Evolutionary conservation across 2,329 filamentous ascomycete genomes (phyloP).

Genomic region (Colletotrichum cereale): DNA sequence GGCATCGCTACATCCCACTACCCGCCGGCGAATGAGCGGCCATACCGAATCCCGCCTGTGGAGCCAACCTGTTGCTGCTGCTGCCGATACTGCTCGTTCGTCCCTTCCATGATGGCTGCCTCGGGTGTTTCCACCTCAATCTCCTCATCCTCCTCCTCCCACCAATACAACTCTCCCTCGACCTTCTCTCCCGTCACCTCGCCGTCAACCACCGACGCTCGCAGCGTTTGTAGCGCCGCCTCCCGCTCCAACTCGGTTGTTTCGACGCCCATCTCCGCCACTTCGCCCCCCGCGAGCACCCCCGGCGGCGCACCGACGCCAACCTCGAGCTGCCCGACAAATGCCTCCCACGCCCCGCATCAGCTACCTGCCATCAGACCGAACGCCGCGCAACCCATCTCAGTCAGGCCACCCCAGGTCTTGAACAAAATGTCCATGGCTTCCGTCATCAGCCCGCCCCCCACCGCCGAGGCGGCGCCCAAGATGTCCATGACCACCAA

Average conservation of each 20-base stretch:
- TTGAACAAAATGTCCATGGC: conserved; percentile 62
- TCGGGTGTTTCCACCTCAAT: conserved; percentile 34
- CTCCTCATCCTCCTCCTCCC: conserved; percentile 25
- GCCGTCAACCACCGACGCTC: conserved; percentile 26
- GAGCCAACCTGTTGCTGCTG: conserved; percentile 21
- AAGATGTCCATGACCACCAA: conserved; percentile 78
- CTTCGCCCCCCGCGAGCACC: conserved; percentile 30
- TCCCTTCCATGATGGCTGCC: conserved; percentile 39
- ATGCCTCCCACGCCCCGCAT: conserved; percentile 37
- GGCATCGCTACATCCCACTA: neutral
- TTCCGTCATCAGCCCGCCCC: conserved; percentile 58
- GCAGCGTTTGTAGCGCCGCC: conserved; percentile 21
- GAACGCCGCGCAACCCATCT: conserved; percentile 46
- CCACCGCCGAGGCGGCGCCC: conserved; percentile 53
- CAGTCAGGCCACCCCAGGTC: conserved; percentile 45
- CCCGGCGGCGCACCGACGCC: conserved; percentile 30
- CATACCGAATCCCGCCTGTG: conserved; percentile 31
- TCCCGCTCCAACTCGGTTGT: conserved; percentile 34
- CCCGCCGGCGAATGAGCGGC: conserved; percentile 30
- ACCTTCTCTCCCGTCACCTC: conserved; percentile 31
- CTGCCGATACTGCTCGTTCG: conserved; percentile 21
- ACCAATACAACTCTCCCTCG: conserved; percentile 20
- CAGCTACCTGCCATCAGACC: conserved; percentile 40
- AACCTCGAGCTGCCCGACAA: conserved; percentile 31
- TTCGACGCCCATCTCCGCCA: conserved; percentile 34